Evolutionary conservation across 2,329 filamentous ascomycete genomes (phyloP).

Genomic region (Aspergillus persii): DNA sequence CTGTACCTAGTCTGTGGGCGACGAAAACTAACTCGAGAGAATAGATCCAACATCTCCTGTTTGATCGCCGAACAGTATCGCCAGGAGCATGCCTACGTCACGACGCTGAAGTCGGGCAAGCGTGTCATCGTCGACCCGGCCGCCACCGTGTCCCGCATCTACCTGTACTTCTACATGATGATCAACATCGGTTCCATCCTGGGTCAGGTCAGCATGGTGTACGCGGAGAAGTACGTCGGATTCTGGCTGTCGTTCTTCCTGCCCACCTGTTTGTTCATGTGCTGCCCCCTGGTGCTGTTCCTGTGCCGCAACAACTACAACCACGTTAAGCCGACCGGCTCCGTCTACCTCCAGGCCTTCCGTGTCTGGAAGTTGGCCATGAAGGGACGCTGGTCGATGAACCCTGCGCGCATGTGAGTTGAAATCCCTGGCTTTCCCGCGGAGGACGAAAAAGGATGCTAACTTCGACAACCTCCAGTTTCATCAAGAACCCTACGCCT

Average conservation of each 20-base stretch:
- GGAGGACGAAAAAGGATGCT: neutral
- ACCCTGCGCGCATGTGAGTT: slow-evolving; percentile 57
- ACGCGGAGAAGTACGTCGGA: slow-evolving; percentile 72
- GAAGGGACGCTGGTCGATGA: slow-evolving; percentile 63
- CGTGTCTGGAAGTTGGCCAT: slow-evolving; percentile 59
- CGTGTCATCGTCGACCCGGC: slow-evolving; percentile 70
- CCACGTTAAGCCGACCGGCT: slow-evolving; percentile 66
- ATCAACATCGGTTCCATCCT: slow-evolving; percentile 66
- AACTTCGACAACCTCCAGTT: slow-evolving; percentile 8
- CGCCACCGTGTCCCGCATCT: slow-evolving; percentile 66
- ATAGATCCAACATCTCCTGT: slow-evolving; percentile 65
- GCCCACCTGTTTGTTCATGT: slow-evolving; percentile 63
- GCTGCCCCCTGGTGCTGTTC: slow-evolving; percentile 61
- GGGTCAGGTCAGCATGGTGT: slow-evolving; percentile 66
- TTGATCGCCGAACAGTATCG: slow-evolving; percentile 69
- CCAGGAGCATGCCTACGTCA: slow-evolving; percentile 57
- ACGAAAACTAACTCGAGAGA: neutral
- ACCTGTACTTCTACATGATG: slow-evolving; percentile 68
- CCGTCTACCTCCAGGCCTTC: slow-evolving; percentile 66
- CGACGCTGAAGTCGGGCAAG: slow-evolving; percentile 57
- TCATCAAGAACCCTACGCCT: slow-evolving; percentile 14
- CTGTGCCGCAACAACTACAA: slow-evolving; percentile 63
- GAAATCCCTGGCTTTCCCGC: neutral
- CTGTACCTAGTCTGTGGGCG: too few species aligned
- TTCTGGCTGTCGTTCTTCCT: slow-evolving; percentile 72